Evolutionary conservation across 208 protist genomes (phyloP).

Genomic region (Leishmania braziliensis): DNA sequence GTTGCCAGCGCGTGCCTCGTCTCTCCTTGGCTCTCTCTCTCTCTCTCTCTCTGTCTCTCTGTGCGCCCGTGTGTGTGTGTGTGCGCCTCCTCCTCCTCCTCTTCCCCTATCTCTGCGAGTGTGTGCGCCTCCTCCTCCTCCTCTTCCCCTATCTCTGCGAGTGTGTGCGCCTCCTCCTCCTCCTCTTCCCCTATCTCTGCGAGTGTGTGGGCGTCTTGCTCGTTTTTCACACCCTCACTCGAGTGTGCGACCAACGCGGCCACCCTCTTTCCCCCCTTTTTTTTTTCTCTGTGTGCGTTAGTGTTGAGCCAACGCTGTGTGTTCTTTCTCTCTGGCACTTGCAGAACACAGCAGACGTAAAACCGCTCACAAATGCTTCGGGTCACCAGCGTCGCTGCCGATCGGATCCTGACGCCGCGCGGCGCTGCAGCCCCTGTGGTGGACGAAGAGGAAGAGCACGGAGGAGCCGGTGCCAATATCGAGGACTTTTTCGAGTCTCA

Average conservation of each 20-base stretch:
- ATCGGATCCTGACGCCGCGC: not conserved
- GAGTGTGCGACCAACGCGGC: not conserved
- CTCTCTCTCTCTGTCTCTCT: not conserved
- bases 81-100: no score
- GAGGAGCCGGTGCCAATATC: not conserved
- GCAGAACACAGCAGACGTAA: not conserved
- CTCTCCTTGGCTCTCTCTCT: not conserved
- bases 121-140: no score
- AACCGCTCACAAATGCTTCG: not conserved
- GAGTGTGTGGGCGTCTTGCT: not conserved
- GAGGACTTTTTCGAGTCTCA: not conserved
- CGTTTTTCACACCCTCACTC: no score
- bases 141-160: no score
- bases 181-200: not conserved
- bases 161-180: slow-evolving; percentile 1
- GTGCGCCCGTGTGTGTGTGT: not conserved
- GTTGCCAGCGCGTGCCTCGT: not conserved
- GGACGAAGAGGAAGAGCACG: slow-evolving; percentile 2
- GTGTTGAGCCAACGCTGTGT: not conserved
- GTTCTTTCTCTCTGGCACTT: not conserved
- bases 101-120: no score
- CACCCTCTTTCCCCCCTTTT: not conserved
- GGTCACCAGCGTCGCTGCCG: not conserved
- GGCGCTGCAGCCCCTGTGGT: not conserved
- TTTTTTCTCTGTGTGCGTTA: not conserved